Evolutionary conservation across 225 moss, liverwort and hornwort genomes (phyloP), one percentile per base, ranked within the genome.

Genomic region (Asterella californica): DNA sequence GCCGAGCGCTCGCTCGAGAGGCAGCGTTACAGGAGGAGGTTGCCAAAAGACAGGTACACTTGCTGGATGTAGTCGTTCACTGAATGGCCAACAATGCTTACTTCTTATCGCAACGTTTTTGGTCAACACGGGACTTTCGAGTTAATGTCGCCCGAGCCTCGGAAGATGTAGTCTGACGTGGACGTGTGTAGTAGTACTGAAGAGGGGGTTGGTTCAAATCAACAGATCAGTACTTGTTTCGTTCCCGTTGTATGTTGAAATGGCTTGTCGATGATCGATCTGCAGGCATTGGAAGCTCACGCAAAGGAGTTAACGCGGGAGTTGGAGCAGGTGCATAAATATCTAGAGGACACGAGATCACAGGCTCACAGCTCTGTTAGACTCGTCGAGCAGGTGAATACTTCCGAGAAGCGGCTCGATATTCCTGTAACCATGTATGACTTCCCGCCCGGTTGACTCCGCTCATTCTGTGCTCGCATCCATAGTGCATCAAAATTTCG

Each of bases 321-420:
- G 52, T 52, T 85, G 70, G 85, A 82, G 49, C 55, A 76, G 60
- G 76, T 85, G 81, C 79, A 76, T 29, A 76, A 62, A 38, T 63
- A 32, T 76, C 68, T 72, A 19, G 70, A 85, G 33, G 85, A 82
- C 32, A 47, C 32, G 29, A 79, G 33, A 57, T 75, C 73, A 34
- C 65, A 85, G 64, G 79, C 79, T 5, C 74, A 73, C 10, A 79
- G 70, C 50, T 75, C 81, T 15, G 62, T 76, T n/a, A 53, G 70
- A 11, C 64, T 79, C 32, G 60, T 81, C 30, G 82, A 79, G 74
- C 59, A 80, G 80, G 80, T 80, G 72, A 80, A 21, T 45, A 68
- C 37, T 14, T 76, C 15, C 25, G 21, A 36, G 34, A 33, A 10
- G 65, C 30, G 30, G 65, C 65, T 5, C 32, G 32, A 65, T 8